Evolutionary conservation across 495 filamentous ascomycete species (phyloP).

Genomic region (Aspergillus kassunensis): DNA sequence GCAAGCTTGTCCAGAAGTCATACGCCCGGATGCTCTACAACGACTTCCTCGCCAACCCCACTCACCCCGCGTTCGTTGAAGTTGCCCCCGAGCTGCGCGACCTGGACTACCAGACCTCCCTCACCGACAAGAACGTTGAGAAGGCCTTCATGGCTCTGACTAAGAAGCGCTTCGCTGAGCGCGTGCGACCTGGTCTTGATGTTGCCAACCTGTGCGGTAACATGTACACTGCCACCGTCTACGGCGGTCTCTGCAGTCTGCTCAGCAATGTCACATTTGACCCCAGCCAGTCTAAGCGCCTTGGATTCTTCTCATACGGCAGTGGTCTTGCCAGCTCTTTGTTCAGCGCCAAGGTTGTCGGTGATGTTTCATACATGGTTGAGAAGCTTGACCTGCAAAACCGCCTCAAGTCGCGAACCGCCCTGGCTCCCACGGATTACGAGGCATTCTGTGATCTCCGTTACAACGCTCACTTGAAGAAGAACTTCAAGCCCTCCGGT

Average conservation of each 20-base stretch:
- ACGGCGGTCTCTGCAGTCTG: constrained; percentile 75
- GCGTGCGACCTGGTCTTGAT: constrained; percentile 78
- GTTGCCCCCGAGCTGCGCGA: constrained; percentile 83
- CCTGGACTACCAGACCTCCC: constrained; percentile 77
- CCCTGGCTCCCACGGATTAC: constrained; percentile 78
- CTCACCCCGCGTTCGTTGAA: constrained; percentile 73
- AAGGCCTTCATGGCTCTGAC: constrained; percentile 93
- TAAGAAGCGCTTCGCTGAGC: constrained; percentile 92
- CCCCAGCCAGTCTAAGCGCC: constrained; percentile 73
- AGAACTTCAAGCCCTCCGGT: constrained; percentile 77
- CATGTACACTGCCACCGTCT: constrained; percentile 98
- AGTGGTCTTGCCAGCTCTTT: constrained; percentile 86
- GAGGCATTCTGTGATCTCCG: constrained; percentile 92
- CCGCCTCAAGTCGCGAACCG: constrained; percentile 65
- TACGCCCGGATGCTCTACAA: constrained; percentile 96
- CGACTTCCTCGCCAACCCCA: constrained; percentile 80
- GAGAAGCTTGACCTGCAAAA: constrained; percentile 77
- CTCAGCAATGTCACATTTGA: constrained; percentile 68
- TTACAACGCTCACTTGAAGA: constrained; percentile 91
- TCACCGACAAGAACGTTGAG: constrained; percentile 91
- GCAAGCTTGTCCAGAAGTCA: constrained; percentile 95
- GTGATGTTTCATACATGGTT: constrained; percentile 69
- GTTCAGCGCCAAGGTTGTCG: constrained; percentile 81
- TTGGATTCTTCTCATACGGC: constrained; percentile 93
- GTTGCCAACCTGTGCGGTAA: constrained; percentile 95